Conservation (phyloP, 1,284 basidiomycete species). For the Cronartium ribicola region DNA sequence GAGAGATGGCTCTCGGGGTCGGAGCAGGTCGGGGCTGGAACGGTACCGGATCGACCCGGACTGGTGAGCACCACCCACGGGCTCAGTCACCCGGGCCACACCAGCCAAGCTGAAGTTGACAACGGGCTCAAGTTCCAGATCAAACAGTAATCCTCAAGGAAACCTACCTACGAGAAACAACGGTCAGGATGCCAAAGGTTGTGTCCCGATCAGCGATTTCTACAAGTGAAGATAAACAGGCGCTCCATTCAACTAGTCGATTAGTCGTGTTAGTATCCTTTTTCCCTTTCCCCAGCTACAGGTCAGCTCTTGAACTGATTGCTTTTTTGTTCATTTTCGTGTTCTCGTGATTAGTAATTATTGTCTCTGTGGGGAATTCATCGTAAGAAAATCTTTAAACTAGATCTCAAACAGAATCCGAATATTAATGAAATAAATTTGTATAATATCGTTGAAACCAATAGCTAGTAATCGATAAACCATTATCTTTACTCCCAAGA, state of each 20-base stretch:
- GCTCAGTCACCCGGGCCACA: too few species aligned
- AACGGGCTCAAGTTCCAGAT: too few species aligned
- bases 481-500: not conserved
- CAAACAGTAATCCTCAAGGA: too few species aligned
- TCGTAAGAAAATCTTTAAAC: not conserved
- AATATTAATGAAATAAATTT: not conserved
- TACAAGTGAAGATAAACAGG: conserved; percentile 39
- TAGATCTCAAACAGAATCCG: not conserved
- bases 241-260: conserved; percentile 23
- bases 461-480: conserved; percentile 38
- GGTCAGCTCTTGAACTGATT: not conserved
- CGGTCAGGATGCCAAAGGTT: conserved; percentile 29
- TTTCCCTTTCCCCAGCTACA: not conserved
- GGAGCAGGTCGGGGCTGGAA: too few species aligned
- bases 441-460: not conserved
- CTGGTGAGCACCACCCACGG: too few species aligned
- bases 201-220: conserved; percentile 36
- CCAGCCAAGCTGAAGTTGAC: too few species aligned
- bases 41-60: too few species aligned
- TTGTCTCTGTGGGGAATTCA: conserved; percentile 37
- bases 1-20: too few species aligned
- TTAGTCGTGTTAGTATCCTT: conserved; percentile 20
- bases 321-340: not conserved
- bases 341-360: conserved; percentile 14
- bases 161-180: not conserved